These are phyloP conservation scores for Cordyceps farinosa DNA, from an alignment of 2,329 filamentous ascomycete species.

Conservation along the genomic window DNA sequence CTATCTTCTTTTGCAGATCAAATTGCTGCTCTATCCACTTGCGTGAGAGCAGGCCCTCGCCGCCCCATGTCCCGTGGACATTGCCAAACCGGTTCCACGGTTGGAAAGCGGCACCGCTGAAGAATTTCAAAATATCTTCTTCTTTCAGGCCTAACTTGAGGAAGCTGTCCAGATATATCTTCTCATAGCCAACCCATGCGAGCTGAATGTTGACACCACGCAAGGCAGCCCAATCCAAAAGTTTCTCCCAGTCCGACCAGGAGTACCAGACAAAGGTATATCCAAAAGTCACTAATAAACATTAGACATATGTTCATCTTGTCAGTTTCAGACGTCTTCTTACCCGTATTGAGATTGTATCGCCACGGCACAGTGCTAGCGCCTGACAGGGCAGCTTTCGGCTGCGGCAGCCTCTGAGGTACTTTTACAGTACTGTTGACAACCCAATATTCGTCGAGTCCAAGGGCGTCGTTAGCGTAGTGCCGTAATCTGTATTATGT, in stretches of 20 bases:
- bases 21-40: conserved; percentile 47
- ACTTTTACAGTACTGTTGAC: neutral
- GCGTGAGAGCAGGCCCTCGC: conserved; percentile 33
- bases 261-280: conserved; percentile 15
- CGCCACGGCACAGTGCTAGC: conserved; percentile 13
- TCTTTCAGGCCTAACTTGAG: conserved; percentile 40
- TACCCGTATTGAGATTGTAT: conserved; percentile 15
- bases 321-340: neutral
- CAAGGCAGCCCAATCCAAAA: conserved; percentile 51
- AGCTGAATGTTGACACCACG: conserved; percentile 48
- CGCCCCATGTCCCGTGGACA: conserved; percentile 44
- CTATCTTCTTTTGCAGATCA: conserved; percentile 45
- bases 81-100: conserved; percentile 7
- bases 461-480: conserved; percentile 9
- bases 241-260: conserved; percentile 50
- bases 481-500: conserved; percentile 2
- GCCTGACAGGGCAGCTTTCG: neutral
- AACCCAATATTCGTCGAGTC: conserved; percentile 9
- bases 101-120: conserved; percentile 3
- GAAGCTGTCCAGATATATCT: conserved; percentile 46
- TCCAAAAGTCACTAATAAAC: neutral
- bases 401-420: neutral
- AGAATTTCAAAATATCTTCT: neutral
- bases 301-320: neutral
- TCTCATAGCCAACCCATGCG: conserved; percentile 50